Base-by-base conservation (phyloP, 1,139 yeast genomes). In the Sugiyamaella novakii region DNA sequence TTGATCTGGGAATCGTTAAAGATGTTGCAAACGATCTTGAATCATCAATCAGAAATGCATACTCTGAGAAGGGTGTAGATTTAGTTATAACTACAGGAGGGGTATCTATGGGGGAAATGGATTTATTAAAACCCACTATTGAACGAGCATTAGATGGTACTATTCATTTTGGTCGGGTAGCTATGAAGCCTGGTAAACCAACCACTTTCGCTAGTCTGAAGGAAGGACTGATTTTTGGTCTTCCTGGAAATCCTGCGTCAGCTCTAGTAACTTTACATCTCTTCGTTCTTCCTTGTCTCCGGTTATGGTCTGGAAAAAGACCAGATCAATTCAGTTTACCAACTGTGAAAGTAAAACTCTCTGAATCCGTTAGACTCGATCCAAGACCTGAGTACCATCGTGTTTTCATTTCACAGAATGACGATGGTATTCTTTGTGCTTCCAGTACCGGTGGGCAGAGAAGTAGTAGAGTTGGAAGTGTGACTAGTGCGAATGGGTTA, bases 161-260 rank as follows among this genome's bases (percentile, higher is more conserved):
- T 1, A 71, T 77, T 21, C 78, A 75, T 53, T 77, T 77, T 57
- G 81, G 81, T 2, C 62, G 81, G 30, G 79, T 77, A 4, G 71
- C 72, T 12, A 77, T 77, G 79, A 77, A 77, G 54, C 81, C 81
- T 1, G 81, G 81, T 0, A 77, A 77, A 53, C 81, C 81, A 2
- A 73, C 78, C 1, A 77, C 81, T 0, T 77, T 76, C 63, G 80
- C 79, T 1, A 75, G 80, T 0, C 51, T 73, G 2, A 58, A 56
- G 4, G 30, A 61, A 27, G 34, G 37, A 12, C 59, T 66, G 6
- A 66, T 76, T 2, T 74, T 77, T 61, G 80, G 77, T 0, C 65
- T 77, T 1, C 81, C 81, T 0, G 81, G 81, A 1, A 77, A 77
- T 53, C 81, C 81, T 5, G 80, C 78, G 0, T 74, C 79, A 2